Evolutionary conservation across 805 yeast genomes (phyloP).

Genomic region (Starmerella stellata): DNA sequence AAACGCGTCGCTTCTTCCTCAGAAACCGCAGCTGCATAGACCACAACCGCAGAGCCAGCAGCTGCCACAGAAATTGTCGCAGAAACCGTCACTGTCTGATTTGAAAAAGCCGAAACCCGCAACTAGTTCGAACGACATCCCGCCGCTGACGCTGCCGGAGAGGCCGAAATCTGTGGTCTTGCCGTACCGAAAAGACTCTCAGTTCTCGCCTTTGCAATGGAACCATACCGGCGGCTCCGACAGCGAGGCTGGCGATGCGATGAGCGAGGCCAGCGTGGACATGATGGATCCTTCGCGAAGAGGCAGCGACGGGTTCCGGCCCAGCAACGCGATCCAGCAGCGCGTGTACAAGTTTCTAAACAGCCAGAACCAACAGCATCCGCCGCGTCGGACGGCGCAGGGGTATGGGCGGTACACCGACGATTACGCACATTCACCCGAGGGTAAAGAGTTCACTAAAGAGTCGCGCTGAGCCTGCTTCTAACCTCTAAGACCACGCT

Average conservation of each 20-base stretch:
- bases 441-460: constrained; percentile 3
- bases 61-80: too few species aligned
- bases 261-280: not conserved
- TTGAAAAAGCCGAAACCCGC: too few species aligned
- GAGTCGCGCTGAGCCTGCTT: too few species aligned
- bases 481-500: not conserved
- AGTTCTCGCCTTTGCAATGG: not conserved
- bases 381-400: constrained; percentile 42
- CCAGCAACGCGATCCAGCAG: constrained; percentile 23
- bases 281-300: constrained; percentile 1
- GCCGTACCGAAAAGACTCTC: not conserved
- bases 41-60: too few species aligned
- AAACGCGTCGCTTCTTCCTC: too few species aligned
- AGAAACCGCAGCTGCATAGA: too few species aligned
- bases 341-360: constrained; percentile 21
- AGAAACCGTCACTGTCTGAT: too few species aligned
- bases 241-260: not conserved
- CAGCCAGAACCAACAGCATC: constrained; percentile 23
- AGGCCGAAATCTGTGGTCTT: not conserved
- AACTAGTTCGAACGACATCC: too few species aligned
- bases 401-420: constrained; percentile 72
- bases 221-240: not conserved
- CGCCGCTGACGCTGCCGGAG: not conserved
- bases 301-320: constrained; percentile 12
- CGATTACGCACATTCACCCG: constrained; percentile 2